These are phyloP conservation scores for Niveomyces coronatus DNA, from an alignment of 2,329 filamentous ascomycete species.

Conservation along the genomic window DNA sequence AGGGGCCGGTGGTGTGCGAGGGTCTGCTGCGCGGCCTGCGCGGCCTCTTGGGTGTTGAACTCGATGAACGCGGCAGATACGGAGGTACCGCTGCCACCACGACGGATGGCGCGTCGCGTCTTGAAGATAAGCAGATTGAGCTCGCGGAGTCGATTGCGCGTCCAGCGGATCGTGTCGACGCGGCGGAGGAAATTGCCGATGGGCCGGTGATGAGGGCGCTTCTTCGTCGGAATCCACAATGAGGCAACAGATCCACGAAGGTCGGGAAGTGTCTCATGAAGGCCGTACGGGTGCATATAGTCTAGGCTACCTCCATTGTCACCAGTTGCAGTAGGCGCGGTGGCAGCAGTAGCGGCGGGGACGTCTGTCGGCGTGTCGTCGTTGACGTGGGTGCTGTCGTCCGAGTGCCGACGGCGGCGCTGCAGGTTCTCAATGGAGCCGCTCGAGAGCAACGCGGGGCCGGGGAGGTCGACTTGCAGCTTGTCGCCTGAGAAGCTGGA, in stretches of 20 bases:
- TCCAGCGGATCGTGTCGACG: constrained; percentile 91
- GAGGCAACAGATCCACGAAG: constrained; percentile 48
- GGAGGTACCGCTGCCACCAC: constrained; percentile 56
- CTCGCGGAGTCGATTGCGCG: constrained; percentile 42
- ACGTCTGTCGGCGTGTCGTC: constrained; percentile 11
- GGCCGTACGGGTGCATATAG: constrained; percentile 28
- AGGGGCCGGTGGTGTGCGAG: constrained; percentile 78
- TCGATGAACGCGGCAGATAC: constrained; percentile 82
- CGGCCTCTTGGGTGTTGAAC: constrained; percentile 71
- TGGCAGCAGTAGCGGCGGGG: background rate
- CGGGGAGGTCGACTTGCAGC: constrained; percentile 6
- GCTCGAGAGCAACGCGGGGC: constrained; percentile 3
- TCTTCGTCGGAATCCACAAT: constrained; percentile 62
- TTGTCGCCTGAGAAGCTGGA: constrained; percentile 1
- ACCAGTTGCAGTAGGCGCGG: too few species aligned
- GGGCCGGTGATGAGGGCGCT: constrained; percentile 62
- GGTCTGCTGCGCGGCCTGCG: constrained; percentile 78
- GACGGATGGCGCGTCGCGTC: constrained; percentile 62
- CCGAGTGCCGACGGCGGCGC: constrained; percentile 2
- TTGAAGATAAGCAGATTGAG: constrained; percentile 40
- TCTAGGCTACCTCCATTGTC: constrained; percentile 22
- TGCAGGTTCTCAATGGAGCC: constrained; percentile 6
- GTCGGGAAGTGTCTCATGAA: constrained; percentile 25
- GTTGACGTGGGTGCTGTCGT: constrained; percentile 12
- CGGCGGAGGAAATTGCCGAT: constrained; percentile 69